Evolutionary conservation across 352 stramenopile genomes (phyloP), one percentile per base, ranked within the genome.

Genomic region (Phytophthora melonis): DNA sequence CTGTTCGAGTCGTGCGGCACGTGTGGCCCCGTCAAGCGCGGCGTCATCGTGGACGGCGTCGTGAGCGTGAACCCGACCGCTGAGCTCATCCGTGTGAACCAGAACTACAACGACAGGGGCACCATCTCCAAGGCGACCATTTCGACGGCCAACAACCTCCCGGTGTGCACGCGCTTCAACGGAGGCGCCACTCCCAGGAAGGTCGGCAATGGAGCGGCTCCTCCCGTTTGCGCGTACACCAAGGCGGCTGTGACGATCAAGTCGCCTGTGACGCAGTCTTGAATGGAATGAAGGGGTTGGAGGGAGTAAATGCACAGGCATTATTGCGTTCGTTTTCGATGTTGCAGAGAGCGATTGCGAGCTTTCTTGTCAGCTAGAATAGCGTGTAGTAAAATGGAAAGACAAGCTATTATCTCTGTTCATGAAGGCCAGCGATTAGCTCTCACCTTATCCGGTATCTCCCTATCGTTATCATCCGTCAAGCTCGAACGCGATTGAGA

Each of bases 21-120:
- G 4, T 93, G 86, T 59, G 86, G 86, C 2, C 86, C 86, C 6
- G 86, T 90, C 10, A 90, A 88, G 68, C 82, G 86, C 18, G 69
- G 63, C 18, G 58, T 91, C 45, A 75, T 80, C 23, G 63, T 93
- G 52, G 77, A 87, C 32, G 81, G 81, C 32, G 73, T 91, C 14
- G 74, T 83, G 18, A 80, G 69, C n/a, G 66, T 86, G n/a, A 84
- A 88, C 59, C 86, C 86, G 32, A 83, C 74, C 1, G 71, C 78
- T 0, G 80, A 88, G 45, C 77, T 93, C 16, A 85, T 93, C 56
- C 80, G 83, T 27, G 76, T 93, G 68, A 93, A 93, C 58, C 70
- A 81, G 32, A 93, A 93, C 70, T 93, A 93, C 78, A 87, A 90
- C 41, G 86, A 93, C 66, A 65, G 80, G 58, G 86, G 81, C 18